Percentiles rank a stretch among this genome's conserved stretches.
Evolutionary conservation across 1,284 basidiomycete species (phyloP).

Genomic region (Sporisorium scitamineum): DNA sequence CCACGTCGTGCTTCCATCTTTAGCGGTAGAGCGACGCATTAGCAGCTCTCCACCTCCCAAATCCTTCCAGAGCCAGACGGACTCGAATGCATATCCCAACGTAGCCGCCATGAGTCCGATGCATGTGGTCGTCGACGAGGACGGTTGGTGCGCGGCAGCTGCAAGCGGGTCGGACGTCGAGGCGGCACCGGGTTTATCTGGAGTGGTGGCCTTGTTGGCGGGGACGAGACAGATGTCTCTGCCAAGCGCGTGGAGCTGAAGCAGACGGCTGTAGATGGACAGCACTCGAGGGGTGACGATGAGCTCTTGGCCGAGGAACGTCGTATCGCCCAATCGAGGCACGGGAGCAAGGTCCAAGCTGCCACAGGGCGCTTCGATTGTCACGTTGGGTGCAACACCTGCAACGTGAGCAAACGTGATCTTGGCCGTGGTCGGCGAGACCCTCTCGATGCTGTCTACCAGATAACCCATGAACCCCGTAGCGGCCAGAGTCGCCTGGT

Average conservation of each 20-base stretch:
- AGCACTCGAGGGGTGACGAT: constrained; percentile 66
- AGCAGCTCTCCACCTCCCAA: constrained; percentile 68
- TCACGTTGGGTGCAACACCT: constrained; percentile 20
- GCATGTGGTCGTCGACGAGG: constrained; percentile 68
- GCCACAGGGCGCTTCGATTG: constrained; percentile 59
- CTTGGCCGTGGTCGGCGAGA: constrained; percentile 37
- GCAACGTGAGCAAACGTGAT: constrained; percentile 57
- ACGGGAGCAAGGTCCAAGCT: constrained; percentile 55
- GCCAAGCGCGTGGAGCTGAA: constrained; percentile 68
- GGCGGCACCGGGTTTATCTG: constrained; percentile 35
- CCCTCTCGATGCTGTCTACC: constrained; percentile 44
- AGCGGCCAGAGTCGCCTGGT: constrained; percentile 32
- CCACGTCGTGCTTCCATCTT: constrained; percentile 66
- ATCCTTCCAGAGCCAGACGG: constrained; percentile 70
- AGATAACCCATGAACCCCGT: constrained; percentile 63
- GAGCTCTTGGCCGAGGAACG: constrained; percentile 34
- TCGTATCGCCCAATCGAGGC: constrained; percentile 40
- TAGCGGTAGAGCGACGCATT: constrained; percentile 64
- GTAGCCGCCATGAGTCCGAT: constrained; percentile 67
- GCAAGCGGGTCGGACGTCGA: constrained; percentile 35
- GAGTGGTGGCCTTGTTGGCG: constrained; percentile 29
- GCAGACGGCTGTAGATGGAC: constrained; percentile 64
- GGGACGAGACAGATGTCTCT: constrained; percentile 67
- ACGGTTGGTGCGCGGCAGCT: constrained; percentile 56
- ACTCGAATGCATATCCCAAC: constrained; percentile 69